A percentile compares a stretch with the other conserved stretches of the same genome.
phyloP scores from a whole-genome alignment of 2,329 filamentous ascomycete genomes.

The Rhinocladiella mackenziei region DNA sequence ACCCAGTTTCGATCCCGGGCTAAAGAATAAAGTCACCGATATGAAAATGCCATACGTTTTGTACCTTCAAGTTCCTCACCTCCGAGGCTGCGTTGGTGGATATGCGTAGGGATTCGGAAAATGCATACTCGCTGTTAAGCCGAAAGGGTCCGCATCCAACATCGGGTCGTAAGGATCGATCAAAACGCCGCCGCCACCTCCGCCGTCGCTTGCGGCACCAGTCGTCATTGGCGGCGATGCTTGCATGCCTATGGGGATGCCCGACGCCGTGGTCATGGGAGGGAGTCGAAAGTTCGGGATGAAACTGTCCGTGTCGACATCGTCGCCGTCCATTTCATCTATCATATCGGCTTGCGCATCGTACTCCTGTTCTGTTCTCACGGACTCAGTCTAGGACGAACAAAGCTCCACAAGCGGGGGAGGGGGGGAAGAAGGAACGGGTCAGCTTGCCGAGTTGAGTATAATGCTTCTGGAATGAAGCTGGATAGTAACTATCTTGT shows the following conservation, averaged over 20 bases:
- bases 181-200: slow-evolving; percentile 46
- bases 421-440: slow-evolving; percentile 46
- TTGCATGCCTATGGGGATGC: slow-evolving; percentile 42
- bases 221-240: slow-evolving; percentile 41
- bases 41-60: neutral
- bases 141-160: slow-evolving; percentile 89
- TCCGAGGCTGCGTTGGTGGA: slow-evolving; percentile 19
- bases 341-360: slow-evolving; percentile 85
- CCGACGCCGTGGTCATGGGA: slow-evolving; percentile 26
- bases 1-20: neutral
- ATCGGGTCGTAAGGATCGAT: slow-evolving; percentile 77
- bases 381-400: slow-evolving; percentile 65
- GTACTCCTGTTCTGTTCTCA: slow-evolving; percentile 89
- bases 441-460: slow-evolving; percentile 86
- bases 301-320: slow-evolving; percentile 66
- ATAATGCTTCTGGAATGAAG: slow-evolving; percentile 89
- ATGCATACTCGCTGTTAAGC: slow-evolving; percentile 89
- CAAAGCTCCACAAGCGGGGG: slow-evolving; percentile 54
- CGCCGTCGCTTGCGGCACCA: slow-evolving; percentile 37
- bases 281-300: slow-evolving; percentile 48
- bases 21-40: neutral
- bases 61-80: slow-evolving; percentile 9
- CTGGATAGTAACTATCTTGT: slow-evolving; percentile 66
- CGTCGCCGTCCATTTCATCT: slow-evolving; percentile 70
- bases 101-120: slow-evolving; percentile 74